Base-by-base conservation (phyloP, 768 basidiomycete genomes). In the Astraeus odoratus region DNA sequence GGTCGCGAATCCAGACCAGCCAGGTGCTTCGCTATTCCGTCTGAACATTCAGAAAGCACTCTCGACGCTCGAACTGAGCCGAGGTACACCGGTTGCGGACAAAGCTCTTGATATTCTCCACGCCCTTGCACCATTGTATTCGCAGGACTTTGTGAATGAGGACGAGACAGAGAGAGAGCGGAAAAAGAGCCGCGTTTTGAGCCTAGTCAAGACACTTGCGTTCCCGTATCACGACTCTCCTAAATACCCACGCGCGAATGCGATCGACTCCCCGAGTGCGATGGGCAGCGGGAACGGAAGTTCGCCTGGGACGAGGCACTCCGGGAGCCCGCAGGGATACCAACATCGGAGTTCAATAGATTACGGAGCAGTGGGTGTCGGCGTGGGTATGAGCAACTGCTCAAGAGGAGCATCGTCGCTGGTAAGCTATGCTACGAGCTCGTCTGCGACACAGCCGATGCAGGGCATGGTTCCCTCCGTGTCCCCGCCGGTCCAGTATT, bases 181-280 rank as follows among this genome's bases (percentile, higher is more conserved):
- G 60, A 72, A 75, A 57, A 79, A 81, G 50, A 70, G 70, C 9
- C 72, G 75, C 50, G 76, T 87, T 19, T 64, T 88, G 39, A 68
- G 78, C 43, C 72, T 77, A 19, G 86, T 88, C 33, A 75, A 81
- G 48, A 84, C 83, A 49, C 74, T 89, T 18, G 84, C 85, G 22
- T 87, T 88, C 64, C 86, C 86, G n/a, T 86, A 83, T 59, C 83
- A 83, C 53, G 83, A 80, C 62, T 78, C 76, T 42, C 79, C 63
- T 72, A 64, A 72, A 71, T 64, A 70, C 72, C 53, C 71, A 72
- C 51, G 69, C 71, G 25, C 71, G 61, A 56, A 58, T 24, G 51
- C 69, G 60, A 41, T 73, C 72, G 63, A 65, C 50, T 78, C 78
- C 22, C 76, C 77, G 24, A 66, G 68, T 56, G 64, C 66, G 8